Conservation (phyloP, 495 filamentous ascomycete genomes). For the Podospora tetraspora region DNA sequence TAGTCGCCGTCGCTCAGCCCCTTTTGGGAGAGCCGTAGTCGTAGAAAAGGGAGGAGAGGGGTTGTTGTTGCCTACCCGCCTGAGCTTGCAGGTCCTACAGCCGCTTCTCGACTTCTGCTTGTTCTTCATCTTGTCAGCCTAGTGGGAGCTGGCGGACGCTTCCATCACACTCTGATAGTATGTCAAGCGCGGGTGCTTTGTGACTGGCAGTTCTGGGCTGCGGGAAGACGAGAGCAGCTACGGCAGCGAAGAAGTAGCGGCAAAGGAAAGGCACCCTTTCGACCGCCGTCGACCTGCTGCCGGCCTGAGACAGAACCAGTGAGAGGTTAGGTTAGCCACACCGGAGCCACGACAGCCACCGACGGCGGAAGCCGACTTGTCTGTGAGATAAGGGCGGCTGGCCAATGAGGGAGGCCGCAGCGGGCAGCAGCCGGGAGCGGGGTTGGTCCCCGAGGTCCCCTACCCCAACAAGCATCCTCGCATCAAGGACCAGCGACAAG, state of each 20-base stretch:
- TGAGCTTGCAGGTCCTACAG: constrained; percentile 31
- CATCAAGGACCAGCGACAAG: not conserved
- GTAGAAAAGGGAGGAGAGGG: not conserved
- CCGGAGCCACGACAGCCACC: constrained; percentile 5
- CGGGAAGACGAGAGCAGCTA: not conserved
- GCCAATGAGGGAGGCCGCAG: not conserved
- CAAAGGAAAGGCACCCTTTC: not conserved
- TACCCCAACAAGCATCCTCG: not conserved
- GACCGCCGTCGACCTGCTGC: not conserved
- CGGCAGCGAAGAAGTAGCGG: not conserved
- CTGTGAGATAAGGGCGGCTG: constrained; percentile 5
- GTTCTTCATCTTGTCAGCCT: constrained; percentile 27
- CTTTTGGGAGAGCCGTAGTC: not conserved
- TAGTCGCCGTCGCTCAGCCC: not conserved
- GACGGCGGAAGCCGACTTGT: not conserved
- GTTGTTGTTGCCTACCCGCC: constrained; percentile 23
- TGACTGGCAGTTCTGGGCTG: not conserved
- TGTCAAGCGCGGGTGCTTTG: not conserved
- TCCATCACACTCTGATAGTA: not conserved
- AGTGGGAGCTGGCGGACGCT: not conserved
- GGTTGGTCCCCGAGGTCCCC: not conserved
- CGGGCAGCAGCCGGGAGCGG: not conserved
- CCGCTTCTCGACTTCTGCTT: constrained; percentile 32
- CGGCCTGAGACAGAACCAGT: constrained; percentile 3
- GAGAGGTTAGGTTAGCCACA: constrained; percentile 2